Evolutionary conservation across 768 basidiomycete species (phyloP).

Genomic region (Lentinula raphanica): DNA sequence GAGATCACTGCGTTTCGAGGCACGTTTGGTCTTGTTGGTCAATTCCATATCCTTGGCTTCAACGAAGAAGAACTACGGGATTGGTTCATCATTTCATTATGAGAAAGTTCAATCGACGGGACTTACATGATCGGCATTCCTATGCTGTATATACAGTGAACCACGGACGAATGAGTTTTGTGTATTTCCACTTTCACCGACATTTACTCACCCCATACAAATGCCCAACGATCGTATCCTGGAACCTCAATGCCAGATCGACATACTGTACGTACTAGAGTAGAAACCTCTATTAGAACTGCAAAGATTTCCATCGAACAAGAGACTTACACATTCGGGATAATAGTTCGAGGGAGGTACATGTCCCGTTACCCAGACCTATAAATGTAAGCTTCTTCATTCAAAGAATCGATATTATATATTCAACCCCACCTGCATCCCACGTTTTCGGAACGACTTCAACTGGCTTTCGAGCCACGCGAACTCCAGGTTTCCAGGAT

Average conservation of each 20-base stretch:
- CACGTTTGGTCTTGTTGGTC: slow-evolving; percentile 4
- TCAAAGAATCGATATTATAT: slow-evolving; percentile 1
- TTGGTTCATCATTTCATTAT: slow-evolving; percentile 10
- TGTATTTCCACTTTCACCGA: neutral
- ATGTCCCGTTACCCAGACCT: slow-evolving; percentile 67
- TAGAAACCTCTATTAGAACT: slow-evolving; percentile 4
- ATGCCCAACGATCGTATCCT: slow-evolving; percentile 73
- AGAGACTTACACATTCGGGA: slow-evolving; percentile 69
- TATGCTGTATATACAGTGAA: slow-evolving; percentile 42
- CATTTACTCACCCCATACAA: slow-evolving; percentile 64
- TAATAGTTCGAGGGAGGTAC: slow-evolving; percentile 86
- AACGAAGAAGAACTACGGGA: slow-evolving; percentile 48
- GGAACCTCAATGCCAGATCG: slow-evolving; percentile 74
- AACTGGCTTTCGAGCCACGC: slow-evolving; percentile 91
- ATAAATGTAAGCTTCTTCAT: slow-evolving; percentile 15
- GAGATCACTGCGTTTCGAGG: slow-evolving; percentile 27
- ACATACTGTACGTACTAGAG: slow-evolving; percentile 59
- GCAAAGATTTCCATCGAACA: slow-evolving; percentile 1
- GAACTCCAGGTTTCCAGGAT: slow-evolving; percentile 85
- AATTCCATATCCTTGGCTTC: slow-evolving; percentile 51
- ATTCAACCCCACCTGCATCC: slow-evolving; percentile 58
- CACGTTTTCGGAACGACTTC: slow-evolving; percentile 54
- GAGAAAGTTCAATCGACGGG: neutral
- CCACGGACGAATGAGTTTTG: slow-evolving; percentile 18
- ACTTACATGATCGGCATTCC: slow-evolving; percentile 79